Evolutionary conservation across 257 asterid species (phyloP), one percentile per base, ranked within the genome.

Genomic region (Petunia axillaris): DNA sequence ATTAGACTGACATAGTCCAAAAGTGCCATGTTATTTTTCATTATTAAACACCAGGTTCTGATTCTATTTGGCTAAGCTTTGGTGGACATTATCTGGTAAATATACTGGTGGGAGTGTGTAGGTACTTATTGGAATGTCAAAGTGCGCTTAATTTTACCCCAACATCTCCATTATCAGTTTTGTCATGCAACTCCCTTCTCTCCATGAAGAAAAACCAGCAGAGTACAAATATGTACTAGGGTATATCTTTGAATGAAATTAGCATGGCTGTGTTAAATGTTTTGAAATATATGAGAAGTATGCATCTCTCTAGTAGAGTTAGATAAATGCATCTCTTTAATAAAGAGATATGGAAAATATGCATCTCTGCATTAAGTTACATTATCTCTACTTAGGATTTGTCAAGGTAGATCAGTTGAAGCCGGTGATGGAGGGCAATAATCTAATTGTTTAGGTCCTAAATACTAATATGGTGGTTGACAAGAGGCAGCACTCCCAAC

Each of bases 361-460:
- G 58, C 10, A 25, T 46, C 50, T 66, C 39, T 70, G 58, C 25
- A 70, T 8, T 4, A 4, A 40, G 75, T 66, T 1, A 9, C 41
- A 25, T 14, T 35, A 43, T 46, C 37, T 70, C 41, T 25, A 44
- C 58, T 58, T 70, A 70, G 59, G 10, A 70, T 70, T 46, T 70
- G 76, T 70, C 57, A 70, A 70, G 76, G 76, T 70, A 41, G 59
- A 70, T 70, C 5, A 70, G 41, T 25, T 70, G 77, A 46, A 70
- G 77, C 77, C 77, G 25, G 59, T 58, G 0, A 9, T 25, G 4
- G 5, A 25, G 16, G 41, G 25, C 59, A 4, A 1, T 2, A 70
- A 70, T 46, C 77, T 70, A 44, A 46, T 46, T 70, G 77, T 70
- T 38, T 44, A 70, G 40, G 41, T 70, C 58, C 59, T 70, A 25